Evolutionary conservation across 75 land plant genomes (phyloP).

Genomic region (Gnetum montanum): DNA sequence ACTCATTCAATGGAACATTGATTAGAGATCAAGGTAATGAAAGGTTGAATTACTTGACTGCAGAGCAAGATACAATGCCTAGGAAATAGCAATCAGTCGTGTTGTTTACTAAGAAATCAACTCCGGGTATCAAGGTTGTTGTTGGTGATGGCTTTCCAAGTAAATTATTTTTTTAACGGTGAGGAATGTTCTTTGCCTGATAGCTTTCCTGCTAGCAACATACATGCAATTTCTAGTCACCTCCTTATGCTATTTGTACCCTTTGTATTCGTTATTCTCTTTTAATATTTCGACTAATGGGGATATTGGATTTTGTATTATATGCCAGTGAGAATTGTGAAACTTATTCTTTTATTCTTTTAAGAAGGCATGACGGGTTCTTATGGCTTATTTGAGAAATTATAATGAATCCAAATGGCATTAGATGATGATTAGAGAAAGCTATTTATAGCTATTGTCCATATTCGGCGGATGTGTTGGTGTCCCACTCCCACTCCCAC

Average conservation of each 20-base stretch:
- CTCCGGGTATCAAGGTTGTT: constrained; percentile 32
- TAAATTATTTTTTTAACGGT: constrained; percentile 71
- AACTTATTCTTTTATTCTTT: no score
- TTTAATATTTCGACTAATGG: no score
- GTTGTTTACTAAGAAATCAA: constrained; percentile 52
- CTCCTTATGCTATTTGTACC: not conserved
- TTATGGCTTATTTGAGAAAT: no score
- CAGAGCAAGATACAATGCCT: constrained; percentile 27
- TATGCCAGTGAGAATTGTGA: no score
- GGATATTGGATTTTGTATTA: no score
- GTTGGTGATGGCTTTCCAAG: constrained; percentile 70
- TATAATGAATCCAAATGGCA: no score
- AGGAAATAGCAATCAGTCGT: constrained; percentile 84
- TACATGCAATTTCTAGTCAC: not conserved
- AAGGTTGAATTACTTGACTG: constrained; percentile 43
- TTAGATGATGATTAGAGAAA: no score
- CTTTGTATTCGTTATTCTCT: not conserved
- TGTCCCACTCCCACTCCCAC: no score
- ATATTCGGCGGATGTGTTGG: no score
- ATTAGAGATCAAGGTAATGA: constrained; percentile 36
- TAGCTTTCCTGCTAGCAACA: constrained; percentile 20
- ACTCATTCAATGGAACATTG: constrained; percentile 77
- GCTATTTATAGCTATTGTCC: no score
- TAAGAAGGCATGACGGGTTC: no score
- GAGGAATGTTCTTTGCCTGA: constrained; percentile 79